Evolutionary conservation across 2,329 filamentous ascomycete genomes (phyloP).

Genomic region (Fonsecaea pedrosoi): DNA sequence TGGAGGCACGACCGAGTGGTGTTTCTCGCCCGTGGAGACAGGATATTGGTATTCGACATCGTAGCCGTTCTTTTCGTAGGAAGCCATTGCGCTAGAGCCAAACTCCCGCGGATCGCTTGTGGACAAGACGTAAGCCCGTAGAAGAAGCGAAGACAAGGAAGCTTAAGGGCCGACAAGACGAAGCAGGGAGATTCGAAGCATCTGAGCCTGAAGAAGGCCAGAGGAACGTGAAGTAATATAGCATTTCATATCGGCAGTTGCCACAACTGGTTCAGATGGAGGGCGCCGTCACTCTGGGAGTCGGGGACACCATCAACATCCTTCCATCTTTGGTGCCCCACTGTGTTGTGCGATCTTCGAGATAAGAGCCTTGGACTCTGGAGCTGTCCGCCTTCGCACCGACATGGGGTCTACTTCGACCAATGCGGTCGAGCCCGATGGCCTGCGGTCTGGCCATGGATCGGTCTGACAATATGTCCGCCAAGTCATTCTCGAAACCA

Average conservation of each 20-base stretch:
- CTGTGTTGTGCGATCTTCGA: conserved; percentile 4
- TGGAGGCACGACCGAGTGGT: conserved; percentile 36
- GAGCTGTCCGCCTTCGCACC: background rate
- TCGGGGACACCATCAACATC: background rate
- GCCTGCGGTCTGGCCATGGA: background rate
- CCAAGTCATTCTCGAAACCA: background rate
- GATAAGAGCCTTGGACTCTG: conserved; percentile 16
- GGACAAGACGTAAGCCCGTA: background rate
- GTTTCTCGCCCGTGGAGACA: conserved; percentile 30
- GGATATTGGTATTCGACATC: conserved; percentile 34
- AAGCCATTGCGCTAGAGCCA: conserved; percentile 18
- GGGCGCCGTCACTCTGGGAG: conserved; percentile 8
- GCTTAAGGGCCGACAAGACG: background rate
- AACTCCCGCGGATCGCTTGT: background rate
- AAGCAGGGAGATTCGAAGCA: background rate
- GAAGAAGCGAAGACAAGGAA: background rate
- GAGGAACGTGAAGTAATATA: conserved; percentile 16
- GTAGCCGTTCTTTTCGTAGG: conserved; percentile 32
- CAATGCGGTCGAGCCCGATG: conserved; percentile 1
- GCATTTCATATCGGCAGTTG: background rate
- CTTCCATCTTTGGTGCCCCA: conserved; percentile 1
- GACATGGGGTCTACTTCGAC: background rate
- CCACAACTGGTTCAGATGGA: conserved; percentile 1
- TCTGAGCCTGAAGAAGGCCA: background rate
- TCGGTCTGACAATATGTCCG: background rate